Percentiles rank a stretch among this genome's conserved stretches.
Conservation (phyloP, 1,284 basidiomycete species). For the Trichosporon asahii region DNA sequence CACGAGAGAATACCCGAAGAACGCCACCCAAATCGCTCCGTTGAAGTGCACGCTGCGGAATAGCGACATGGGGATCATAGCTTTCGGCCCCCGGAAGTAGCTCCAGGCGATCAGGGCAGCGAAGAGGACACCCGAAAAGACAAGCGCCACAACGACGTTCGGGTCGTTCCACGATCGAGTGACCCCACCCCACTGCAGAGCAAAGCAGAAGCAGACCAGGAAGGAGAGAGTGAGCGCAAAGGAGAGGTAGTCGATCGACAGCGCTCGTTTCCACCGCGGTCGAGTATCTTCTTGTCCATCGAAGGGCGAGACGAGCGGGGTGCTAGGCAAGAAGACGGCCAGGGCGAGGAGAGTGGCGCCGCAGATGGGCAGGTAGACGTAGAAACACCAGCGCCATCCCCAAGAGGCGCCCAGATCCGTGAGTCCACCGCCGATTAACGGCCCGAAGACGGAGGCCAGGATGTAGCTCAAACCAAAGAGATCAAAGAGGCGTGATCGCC, state of each 20-base stretch:
- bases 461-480: conserved; percentile 31
- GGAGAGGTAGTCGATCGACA: conserved; percentile 32
- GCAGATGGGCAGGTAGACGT: conserved; percentile 32
- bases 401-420: conserved; percentile 24
- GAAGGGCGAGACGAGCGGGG: conserved; percentile 24
- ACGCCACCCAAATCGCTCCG: conserved; percentile 26
- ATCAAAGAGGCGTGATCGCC: conserved; percentile 29
- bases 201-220: conserved; percentile 31
- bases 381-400: conserved; percentile 52
- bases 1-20: conserved; percentile 27
- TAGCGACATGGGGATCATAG: conserved; percentile 32
- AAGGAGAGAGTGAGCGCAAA: conserved; percentile 27
- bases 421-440: conserved; percentile 32
- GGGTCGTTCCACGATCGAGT: conserved; percentile 25
- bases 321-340: conserved; percentile 22
- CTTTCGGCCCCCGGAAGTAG: conserved; percentile 20
- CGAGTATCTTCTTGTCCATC: conserved; percentile 25
- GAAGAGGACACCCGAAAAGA: conserved; percentile 23
- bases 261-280: conserved; percentile 19
- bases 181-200: conserved; percentile 32
- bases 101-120: conserved; percentile 26
- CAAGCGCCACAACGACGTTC: conserved; percentile 26
- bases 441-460: conserved; percentile 31
- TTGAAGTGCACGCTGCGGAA: conserved; percentile 28
- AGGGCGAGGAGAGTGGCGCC: conserved; percentile 24